Base-by-base conservation (phyloP, 345 rosid species). In the Arabidopsis suecica region DNA sequence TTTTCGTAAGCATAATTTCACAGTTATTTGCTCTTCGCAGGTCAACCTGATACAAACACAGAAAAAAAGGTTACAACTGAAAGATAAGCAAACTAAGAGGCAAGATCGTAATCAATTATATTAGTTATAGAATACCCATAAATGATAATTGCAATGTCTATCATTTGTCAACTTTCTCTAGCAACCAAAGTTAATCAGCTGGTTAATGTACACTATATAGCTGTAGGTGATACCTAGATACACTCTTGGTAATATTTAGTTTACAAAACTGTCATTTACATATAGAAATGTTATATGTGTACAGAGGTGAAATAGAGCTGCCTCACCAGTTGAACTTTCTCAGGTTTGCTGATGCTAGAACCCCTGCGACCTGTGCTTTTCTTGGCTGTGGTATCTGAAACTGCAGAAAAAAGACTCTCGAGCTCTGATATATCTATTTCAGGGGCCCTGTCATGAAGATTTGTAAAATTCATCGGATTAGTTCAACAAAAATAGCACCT, bases 391-490 rank as follows among this genome's bases (percentile, higher is more conserved):
- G 78, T 79, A 81, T 91, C 95, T 65, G 96, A 88, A 74, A 82
- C 93, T 20, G 97, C 91, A 59, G 97, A 90, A 85, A 94, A 94
- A 72, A 91, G 87, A 78, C 90, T 94, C 83, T 90, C 97, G 60
- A 94, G 97, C 81, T 94, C 99, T 45, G 90, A 84, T 81, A 94
- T 91, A 83, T 94, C 99, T 77, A 94, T 94, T 85, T 94, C 97
- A 77, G 98, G 99, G 80, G 99, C 88, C 89, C 99, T 94, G 68
- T 58, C 61, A 86, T 79, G 81, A 62, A 75, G 49, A 56, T 61
- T 44, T 10, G 4, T 9, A 51, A 54, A 67, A 36, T 34, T 28
- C 14, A 28, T 61, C 45, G 11, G 23, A 51, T 54, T 44, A 55
- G 60, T 68, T 61, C 40, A 38, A 23, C 9, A 49, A 48, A 18